Conservation (phyloP, 2,329 filamentous ascomycete species). For the Aquanectria penicillioides region DNA sequence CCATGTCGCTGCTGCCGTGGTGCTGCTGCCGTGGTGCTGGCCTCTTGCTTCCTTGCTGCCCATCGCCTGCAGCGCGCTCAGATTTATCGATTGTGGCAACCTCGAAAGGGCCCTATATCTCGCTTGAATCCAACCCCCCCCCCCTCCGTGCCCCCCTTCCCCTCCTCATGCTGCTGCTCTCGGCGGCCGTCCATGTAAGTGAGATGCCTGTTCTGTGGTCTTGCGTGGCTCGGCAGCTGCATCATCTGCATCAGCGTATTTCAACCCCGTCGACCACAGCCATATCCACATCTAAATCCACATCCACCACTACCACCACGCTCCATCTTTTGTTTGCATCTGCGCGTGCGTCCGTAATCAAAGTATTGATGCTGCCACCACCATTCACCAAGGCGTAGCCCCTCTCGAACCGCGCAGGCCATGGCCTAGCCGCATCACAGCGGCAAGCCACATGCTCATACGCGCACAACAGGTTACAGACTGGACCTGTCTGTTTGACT, state of each 20-base stretch:
- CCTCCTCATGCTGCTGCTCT: background rate
- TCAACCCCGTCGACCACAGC: slow-evolving; percentile 12
- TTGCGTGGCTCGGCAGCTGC: slow-evolving; percentile 20
- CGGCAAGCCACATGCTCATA: slow-evolving; percentile 39
- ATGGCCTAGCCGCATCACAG: slow-evolving; percentile 29
- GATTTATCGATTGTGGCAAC: slow-evolving; percentile 9
- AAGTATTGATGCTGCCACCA: slow-evolving; percentile 2
- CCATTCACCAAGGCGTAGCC: background rate
- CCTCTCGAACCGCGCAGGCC: slow-evolving; percentile 27
- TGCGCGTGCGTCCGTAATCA: background rate
- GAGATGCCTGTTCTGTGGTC: slow-evolving; percentile 8
- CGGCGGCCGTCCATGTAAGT: background rate
- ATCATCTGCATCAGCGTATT: slow-evolving; percentile 5
- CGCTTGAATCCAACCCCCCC: background rate
- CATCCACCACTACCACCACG: slow-evolving; percentile 5
- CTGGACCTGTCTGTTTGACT: slow-evolving; percentile 24
- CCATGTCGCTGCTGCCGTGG: slow-evolving; percentile 27
- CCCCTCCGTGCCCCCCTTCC: background rate
- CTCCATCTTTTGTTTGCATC: background rate
- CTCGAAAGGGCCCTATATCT: background rate
- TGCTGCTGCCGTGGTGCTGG: background rate
- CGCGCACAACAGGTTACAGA: slow-evolving; percentile 30
- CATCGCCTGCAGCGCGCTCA: background rate
- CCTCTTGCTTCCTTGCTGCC: background rate
- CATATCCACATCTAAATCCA: slow-evolving; percentile 14